Percentiles rank a stretch among this genome's conserved stretches.
These are phyloP conservation scores for Komagataella pastoris DNA, from an alignment of 805 yeast species.

Conservation along the genomic window DNA sequence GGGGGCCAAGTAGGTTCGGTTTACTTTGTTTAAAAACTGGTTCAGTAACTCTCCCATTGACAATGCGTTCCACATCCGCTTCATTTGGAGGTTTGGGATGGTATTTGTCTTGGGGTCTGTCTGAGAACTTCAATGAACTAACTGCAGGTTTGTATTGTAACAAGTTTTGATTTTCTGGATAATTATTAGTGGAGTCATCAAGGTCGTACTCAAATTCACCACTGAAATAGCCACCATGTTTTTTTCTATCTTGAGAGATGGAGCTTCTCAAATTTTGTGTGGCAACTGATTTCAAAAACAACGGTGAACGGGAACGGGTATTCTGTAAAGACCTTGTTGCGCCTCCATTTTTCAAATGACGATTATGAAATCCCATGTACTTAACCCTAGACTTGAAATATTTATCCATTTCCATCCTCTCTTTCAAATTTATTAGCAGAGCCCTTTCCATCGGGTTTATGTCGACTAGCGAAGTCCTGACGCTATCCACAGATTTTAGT, in stretches of 20 bases:
- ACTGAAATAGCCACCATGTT: neutral
- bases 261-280: neutral
- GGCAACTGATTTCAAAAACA: neutral
- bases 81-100: neutral
- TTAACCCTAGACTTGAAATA: conserved; percentile 32
- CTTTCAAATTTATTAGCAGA: conserved; percentile 16
- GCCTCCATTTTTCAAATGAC: conserved; percentile 7
- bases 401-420: conserved; percentile 27
- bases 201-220: conserved; percentile 1
- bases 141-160: neutral
- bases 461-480: conserved; percentile 3
- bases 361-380: conserved; percentile 22
- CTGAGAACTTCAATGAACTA: neutral
- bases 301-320: neutral
- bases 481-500: neutral
- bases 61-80: neutral
- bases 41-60: neutral
- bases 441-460: conserved; percentile 20
- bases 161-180: neutral
- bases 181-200: neutral
- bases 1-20: neutral
- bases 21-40: neutral
- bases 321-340: neutral
- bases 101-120: neutral
- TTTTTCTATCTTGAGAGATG: conserved; percentile 1